Conservation (phyloP, 345 rosid genomes). For the Raphanus raphanistrum region DNA sequence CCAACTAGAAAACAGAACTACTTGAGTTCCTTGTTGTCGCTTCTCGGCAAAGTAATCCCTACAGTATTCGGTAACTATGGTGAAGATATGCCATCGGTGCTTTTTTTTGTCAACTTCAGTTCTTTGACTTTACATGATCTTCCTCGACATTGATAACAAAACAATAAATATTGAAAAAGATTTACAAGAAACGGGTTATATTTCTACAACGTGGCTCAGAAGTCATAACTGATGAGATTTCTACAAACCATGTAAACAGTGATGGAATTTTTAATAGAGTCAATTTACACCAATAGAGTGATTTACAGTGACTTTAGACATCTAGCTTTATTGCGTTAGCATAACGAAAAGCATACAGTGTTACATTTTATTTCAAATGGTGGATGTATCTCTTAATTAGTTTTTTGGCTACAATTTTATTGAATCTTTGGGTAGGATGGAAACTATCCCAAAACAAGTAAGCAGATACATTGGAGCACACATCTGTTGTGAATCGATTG, state of each 20-base stretch:
- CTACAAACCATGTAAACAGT: background rate
- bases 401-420: conserved; percentile 22
- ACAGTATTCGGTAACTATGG: too few relatives aligned
- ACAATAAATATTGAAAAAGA: too few relatives aligned
- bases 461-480: conserved; percentile 27
- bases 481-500: background rate
- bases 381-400: conserved; percentile 7
- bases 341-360: background rate
- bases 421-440: conserved; percentile 47
- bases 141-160: too few relatives aligned
- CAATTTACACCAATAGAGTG: background rate
- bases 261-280: background rate
- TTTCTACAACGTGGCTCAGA: too few relatives aligned
- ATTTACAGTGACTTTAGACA: background rate
- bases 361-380: background rate
- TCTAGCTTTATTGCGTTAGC: background rate
- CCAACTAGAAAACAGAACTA: too few relatives aligned
- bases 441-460: conserved; percentile 35
- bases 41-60: too few relatives aligned
- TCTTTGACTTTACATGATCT: too few relatives aligned
- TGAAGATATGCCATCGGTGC: too few relatives aligned
- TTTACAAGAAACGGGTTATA: too few relatives aligned
- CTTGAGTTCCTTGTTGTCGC: too few relatives aligned
- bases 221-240: too few relatives aligned
- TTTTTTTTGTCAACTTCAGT: too few relatives aligned